Conservation (phyloP, 169 alveolate genomes). For the Neospora caninum region DNA sequence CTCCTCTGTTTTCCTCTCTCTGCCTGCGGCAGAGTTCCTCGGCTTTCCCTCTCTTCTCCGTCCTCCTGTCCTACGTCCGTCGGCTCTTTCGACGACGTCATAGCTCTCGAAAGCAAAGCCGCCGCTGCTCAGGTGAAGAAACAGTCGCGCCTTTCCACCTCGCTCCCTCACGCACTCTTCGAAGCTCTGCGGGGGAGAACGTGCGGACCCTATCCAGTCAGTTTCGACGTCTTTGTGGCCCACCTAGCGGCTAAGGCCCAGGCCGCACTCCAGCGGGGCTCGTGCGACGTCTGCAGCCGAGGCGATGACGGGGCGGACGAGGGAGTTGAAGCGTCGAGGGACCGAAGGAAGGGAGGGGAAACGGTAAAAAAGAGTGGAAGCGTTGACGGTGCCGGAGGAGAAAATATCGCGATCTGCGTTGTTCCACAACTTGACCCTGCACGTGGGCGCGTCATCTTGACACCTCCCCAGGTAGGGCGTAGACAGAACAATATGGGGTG, state of each 20-base stretch:
- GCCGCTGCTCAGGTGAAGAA: background rate
- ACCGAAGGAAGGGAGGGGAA: background rate
- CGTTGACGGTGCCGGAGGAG: background rate
- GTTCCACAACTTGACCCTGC: background rate
- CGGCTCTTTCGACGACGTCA: background rate
- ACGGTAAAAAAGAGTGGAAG: background rate
- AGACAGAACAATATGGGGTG: no score
- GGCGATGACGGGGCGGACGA: background rate
- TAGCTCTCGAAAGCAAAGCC: background rate
- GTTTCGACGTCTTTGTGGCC: background rate
- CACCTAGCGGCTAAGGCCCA: background rate
- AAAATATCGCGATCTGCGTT: background rate
- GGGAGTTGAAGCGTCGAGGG: background rate
- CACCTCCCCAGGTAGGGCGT: background rate
- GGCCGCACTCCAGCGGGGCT: background rate
- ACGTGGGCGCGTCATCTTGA: background rate
- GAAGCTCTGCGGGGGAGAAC: background rate
- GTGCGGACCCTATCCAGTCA: background rate
- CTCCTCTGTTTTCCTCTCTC: background rate
- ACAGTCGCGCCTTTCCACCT: background rate
- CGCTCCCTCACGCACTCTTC: conserved; percentile 17
- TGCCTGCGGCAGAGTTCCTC: background rate
- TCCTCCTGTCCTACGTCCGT: background rate
- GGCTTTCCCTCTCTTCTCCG: background rate
- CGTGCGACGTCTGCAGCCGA: background rate